These are phyloP conservation scores for Agarophyton chilense DNA, from an alignment of 23 red algal genomes.

Conservation along the genomic window DNA sequence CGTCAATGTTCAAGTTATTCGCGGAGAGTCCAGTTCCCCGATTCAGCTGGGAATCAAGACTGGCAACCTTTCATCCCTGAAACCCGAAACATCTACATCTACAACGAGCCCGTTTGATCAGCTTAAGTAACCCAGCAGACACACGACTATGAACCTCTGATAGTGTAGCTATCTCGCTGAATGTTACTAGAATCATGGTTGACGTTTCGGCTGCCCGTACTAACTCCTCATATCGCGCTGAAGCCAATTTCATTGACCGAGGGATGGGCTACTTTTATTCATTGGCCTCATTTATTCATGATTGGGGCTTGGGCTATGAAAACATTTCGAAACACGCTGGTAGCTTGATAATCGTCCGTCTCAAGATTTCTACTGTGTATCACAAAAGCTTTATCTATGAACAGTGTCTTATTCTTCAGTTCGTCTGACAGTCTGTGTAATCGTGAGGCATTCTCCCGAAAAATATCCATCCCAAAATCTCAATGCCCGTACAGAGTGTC, in stretches of 20 bases:
- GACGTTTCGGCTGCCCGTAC: background rate
- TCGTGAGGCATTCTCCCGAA: background rate
- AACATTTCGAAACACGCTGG: background rate
- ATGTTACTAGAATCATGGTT: background rate
- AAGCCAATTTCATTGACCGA: background rate
- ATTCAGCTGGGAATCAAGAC: conserved; percentile 83
- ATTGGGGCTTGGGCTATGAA: background rate
- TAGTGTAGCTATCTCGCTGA: background rate
- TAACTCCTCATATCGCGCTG: background rate
- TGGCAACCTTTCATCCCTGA: conserved; percentile 77
- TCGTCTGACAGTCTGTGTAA: background rate
- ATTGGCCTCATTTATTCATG: too few species aligned
- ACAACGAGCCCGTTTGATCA: background rate
- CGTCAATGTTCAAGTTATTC: conserved; percentile 77
- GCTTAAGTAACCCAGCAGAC: background rate
- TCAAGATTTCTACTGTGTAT: background rate
- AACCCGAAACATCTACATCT: background rate
- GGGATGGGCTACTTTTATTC: background rate
- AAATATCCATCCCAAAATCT: background rate
- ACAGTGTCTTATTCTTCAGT: background rate
- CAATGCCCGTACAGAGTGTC: too few species aligned
- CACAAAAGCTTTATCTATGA: background rate
- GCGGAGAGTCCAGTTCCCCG: conserved; percentile 58
- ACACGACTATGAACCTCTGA: background rate
- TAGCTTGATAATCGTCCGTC: background rate